These are phyloP conservation scores for Vigna angularis DNA, from an alignment of 306 rosid genomes.

Conservation along the genomic window DNA sequence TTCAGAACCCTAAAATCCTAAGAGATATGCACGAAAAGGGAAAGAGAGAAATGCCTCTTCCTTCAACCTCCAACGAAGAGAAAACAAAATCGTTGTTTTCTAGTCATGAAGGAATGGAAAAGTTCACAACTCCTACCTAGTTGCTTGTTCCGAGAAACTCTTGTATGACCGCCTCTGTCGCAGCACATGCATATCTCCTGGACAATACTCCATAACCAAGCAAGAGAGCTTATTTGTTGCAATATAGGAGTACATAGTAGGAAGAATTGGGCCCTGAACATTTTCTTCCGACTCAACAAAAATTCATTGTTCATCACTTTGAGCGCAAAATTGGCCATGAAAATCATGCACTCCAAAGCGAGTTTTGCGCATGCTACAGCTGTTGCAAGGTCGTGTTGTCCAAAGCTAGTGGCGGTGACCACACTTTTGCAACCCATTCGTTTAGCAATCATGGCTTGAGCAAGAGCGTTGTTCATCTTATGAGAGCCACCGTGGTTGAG, in stretches of 20 bases:
- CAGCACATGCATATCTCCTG: constrained; percentile 93
- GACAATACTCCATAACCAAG: constrained; percentile 96
- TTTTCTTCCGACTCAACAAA: constrained; percentile 79
- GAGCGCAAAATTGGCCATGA: constrained; percentile 79
- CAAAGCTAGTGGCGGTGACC: constrained; percentile 67
- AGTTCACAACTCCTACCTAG: constrained; percentile 63
- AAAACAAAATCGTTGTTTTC: not conserved
- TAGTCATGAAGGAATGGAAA: constrained; percentile 17
- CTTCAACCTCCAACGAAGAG: too few species aligned
- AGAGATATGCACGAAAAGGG: too few species aligned
- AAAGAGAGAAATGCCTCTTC: too few species aligned
- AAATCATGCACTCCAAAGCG: constrained; percentile 60
- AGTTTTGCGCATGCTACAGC: constrained; percentile 76
- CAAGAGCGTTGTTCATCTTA: constrained; percentile 82
- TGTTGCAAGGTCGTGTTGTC: constrained; percentile 77
- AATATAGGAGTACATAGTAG: constrained; percentile 80
- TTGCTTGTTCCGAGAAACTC: constrained; percentile 87
- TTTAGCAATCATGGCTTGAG: constrained; percentile 75
- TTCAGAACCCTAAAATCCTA: too few species aligned
- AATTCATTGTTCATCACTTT: constrained; percentile 95
- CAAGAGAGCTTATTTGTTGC: constrained; percentile 81
- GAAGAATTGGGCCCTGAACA: constrained; percentile 92
- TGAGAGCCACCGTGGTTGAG: constrained; percentile 72
- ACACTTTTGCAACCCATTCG: constrained; percentile 57
- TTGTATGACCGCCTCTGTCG: constrained; percentile 85